phyloP scores from a whole-genome alignment of 169 alveolate species.

The Eimeria necatrix region DNA sequence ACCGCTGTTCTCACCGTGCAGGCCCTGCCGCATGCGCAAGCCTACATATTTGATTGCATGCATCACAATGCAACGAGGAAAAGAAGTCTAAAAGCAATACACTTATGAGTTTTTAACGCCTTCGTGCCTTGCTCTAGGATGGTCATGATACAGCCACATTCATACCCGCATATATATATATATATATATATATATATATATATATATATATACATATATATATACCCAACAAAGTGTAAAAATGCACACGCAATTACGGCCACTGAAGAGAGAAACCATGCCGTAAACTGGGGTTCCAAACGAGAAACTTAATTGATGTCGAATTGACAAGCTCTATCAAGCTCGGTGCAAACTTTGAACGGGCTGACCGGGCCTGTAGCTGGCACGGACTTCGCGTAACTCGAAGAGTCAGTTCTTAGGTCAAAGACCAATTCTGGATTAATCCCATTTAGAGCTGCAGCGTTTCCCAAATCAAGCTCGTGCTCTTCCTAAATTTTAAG shows the following conservation, averaged over 20 bases:
- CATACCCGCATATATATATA: not conserved
- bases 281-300: not conserved
- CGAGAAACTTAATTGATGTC: not conserved
- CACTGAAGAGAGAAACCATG: not conserved
- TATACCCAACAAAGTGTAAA: not conserved
- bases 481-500: too few species aligned
- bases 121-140: too few species aligned
- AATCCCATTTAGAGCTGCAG: too few species aligned
- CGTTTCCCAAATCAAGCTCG: too few species aligned
- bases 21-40: too few species aligned
- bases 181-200: not conserved
- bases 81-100: too few species aligned
- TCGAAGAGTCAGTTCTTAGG: not conserved
- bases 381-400: not conserved
- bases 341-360: not conserved
- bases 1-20: too few species aligned
- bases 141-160: not conserved
- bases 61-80: too few species aligned
- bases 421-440: too few species aligned
- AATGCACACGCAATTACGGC: not conserved
- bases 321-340: not conserved
- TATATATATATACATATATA: not conserved
- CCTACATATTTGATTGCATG: too few species aligned
- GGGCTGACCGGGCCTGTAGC: not conserved
- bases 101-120: too few species aligned